Percentiles rank a stretch among this genome's conserved stretches.
Evolutionary conservation across 768 basidiomycete species (phyloP).

Genomic region (Suillus subluteus): DNA sequence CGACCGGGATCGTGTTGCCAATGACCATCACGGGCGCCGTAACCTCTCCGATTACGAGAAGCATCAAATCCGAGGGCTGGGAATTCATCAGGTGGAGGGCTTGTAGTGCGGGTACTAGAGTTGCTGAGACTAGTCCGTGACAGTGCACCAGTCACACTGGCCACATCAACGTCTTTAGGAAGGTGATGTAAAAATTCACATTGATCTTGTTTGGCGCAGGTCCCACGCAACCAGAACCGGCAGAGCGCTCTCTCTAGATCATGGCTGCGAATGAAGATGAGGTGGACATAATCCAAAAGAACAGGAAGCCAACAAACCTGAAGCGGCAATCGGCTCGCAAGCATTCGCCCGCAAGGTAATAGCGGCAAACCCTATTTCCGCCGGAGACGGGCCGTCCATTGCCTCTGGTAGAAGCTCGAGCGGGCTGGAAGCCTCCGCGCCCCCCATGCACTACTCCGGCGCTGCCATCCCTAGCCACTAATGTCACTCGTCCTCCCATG

Average conservation of each 20-base stretch:
- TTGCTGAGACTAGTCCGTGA: conserved; percentile 60
- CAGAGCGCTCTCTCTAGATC: conserved; percentile 93
- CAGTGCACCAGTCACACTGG: conserved; percentile 68
- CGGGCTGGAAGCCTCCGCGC: conserved; percentile 39
- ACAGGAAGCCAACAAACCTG: conserved; percentile 59
- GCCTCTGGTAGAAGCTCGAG: conserved; percentile 24
- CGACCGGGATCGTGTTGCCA: conserved; percentile 77
- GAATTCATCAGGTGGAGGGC: conserved; percentile 60
- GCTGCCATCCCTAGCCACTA: conserved; percentile 61
- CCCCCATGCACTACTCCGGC: conserved; percentile 43
- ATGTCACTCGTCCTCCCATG: conserved; percentile 67
- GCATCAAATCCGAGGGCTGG: conserved; percentile 62
- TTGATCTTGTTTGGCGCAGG: conserved; percentile 93
- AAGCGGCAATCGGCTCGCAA: conserved; percentile 96
- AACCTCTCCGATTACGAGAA: conserved; percentile 47
- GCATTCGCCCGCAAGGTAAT: conserved; percentile 96
- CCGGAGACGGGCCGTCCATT: conserved; percentile 43
- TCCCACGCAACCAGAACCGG: conserved; percentile 97
- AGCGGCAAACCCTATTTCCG: conserved; percentile 88
- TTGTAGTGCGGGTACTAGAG: conserved; percentile 37
- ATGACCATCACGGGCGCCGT: conserved; percentile 39
- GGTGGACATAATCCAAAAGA: conserved; percentile 7
- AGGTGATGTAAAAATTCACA: conserved; percentile 97
- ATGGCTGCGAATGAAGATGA: conserved; percentile 56
- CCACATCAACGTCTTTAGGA: conserved; percentile 83